Conservation (phyloP, 805 yeast species). For the Jamesozyma jinghongensis region DNA sequence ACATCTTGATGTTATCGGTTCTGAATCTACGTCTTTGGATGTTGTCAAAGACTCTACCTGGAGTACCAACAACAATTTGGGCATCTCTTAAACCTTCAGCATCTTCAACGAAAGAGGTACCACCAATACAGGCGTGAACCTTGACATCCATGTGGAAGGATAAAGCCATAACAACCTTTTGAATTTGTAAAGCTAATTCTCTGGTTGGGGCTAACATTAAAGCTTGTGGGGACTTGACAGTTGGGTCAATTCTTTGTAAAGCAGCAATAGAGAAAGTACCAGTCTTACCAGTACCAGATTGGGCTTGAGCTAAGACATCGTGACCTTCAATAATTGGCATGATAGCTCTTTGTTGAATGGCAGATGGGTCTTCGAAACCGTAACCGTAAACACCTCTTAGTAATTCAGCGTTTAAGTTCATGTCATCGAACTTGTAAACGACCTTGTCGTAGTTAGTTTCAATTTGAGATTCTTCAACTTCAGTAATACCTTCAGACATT, state of each 20-base stretch:
- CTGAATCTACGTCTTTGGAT: conserved; percentile 79
- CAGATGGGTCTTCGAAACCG: conserved; percentile 95
- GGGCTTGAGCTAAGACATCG: conserved; percentile 97
- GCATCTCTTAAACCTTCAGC: conserved; percentile 71
- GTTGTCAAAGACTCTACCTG: conserved; percentile 96
- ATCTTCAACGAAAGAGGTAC: conserved; percentile 85
- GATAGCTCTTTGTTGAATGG: conserved; percentile 96
- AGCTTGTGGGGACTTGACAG: conserved; percentile 74
- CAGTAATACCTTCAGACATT: conserved; percentile 56
- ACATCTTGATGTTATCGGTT: conserved; percentile 81
- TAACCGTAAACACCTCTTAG: conserved; percentile 67
- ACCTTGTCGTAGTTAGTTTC: conserved; percentile 96
- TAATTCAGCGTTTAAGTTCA: conserved; percentile 58
- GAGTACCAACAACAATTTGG: conserved; percentile 95
- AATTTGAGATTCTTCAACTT: conserved; percentile 73
- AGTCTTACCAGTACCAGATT: conserved; percentile 98
- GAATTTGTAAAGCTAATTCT: conserved; percentile 94
- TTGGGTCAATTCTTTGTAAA: conserved; percentile 65
- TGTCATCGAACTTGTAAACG: conserved; percentile 65
- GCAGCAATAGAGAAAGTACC: conserved; percentile 91
- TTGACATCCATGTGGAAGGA: conserved; percentile 85
- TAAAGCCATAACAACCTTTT: conserved; percentile 80
- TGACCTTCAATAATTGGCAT: conserved; percentile 88
- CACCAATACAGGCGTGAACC: conserved; percentile 97
- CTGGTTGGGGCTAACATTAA: conserved; percentile 94